These are phyloP conservation scores for Salix suchowensis DNA, from an alignment of 345 rosid species.

Conservation along the genomic window DNA sequence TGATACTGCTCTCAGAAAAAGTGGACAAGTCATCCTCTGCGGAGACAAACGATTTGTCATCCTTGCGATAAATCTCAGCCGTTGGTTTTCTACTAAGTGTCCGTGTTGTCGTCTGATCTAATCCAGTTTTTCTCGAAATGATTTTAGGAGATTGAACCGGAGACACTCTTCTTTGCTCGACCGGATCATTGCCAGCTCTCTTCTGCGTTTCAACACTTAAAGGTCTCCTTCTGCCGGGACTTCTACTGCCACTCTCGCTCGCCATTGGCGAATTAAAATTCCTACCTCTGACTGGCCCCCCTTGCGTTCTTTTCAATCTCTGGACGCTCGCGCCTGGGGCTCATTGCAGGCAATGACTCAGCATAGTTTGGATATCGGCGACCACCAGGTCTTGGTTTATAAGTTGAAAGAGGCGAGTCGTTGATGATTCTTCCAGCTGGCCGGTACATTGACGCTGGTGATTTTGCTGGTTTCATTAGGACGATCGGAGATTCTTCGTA, in stretches of 20 bases:
- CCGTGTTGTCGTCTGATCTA: constrained; percentile 31
- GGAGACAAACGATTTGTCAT: constrained; percentile 19
- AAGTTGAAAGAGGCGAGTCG: constrained; percentile 35
- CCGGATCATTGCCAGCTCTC: constrained; percentile 26
- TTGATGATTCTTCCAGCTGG: constrained; percentile 23
- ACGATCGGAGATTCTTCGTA: constrained; percentile 57
- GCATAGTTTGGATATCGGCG: constrained; percentile 28
- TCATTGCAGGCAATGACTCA: constrained; percentile 33
- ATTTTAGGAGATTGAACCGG: constrained; percentile 47
- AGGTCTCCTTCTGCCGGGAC: constrained; percentile 48
- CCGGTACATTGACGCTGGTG: constrained; percentile 13
- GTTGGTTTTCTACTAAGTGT: constrained; percentile 36
- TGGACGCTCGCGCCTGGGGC: constrained; percentile 41
- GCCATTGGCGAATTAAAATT: constrained; percentile 33
- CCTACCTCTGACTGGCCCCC: constrained; percentile 39
- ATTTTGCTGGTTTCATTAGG: constrained; percentile 42
- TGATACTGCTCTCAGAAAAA: constrained; percentile 49
- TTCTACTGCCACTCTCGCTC: constrained; percentile 42
- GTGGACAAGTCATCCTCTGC: constrained; percentile 54
- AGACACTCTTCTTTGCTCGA: constrained; percentile 47
- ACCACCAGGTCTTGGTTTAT: constrained; percentile 30
- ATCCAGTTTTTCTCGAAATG: constrained; percentile 25
- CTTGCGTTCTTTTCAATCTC: constrained; percentile 31
- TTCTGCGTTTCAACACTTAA: constrained; percentile 39
- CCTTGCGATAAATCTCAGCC: constrained; percentile 29